Evolutionary conservation across 306 rosid species (phyloP).

Genomic region (Cicer arietinum): DNA sequence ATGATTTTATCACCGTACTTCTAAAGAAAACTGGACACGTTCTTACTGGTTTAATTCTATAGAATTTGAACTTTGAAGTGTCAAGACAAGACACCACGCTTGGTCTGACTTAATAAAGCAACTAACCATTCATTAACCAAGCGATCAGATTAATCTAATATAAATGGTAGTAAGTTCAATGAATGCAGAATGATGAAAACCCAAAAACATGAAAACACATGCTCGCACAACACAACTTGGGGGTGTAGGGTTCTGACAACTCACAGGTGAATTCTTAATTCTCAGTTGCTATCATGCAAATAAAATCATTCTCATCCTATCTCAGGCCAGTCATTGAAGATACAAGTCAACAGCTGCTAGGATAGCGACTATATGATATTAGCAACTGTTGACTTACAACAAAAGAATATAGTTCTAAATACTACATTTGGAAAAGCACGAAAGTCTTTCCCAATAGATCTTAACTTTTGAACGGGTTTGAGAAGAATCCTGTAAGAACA

Average conservation of each 20-base stretch:
- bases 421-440: constrained; percentile 61
- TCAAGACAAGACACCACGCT: neutral
- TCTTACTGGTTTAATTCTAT: neutral
- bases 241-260: constrained; percentile 24
- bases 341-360: constrained; percentile 35
- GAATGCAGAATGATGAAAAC: neutral
- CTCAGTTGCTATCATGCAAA: constrained; percentile 36
- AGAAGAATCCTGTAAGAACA: constrained; percentile 54
- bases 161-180: constrained; percentile 19
- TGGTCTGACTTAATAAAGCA: neutral
- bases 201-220: neutral
- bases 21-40: neutral
- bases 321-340: constrained; percentile 46
- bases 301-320: constrained; percentile 44
- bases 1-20: neutral
- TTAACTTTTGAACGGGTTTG: constrained; percentile 42
- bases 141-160: neutral
- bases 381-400: constrained; percentile 57
- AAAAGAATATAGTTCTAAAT: constrained; percentile 65
- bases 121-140: neutral
- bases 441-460: constrained; percentile 54
- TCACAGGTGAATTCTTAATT: constrained; percentile 40
- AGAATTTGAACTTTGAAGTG: neutral
- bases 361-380: constrained; percentile 35
- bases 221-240: constrained; percentile 1